Evolutionary conservation across 768 basidiomycete genomes (phyloP).

Genomic region (Coprinopsis cinerea): DNA sequence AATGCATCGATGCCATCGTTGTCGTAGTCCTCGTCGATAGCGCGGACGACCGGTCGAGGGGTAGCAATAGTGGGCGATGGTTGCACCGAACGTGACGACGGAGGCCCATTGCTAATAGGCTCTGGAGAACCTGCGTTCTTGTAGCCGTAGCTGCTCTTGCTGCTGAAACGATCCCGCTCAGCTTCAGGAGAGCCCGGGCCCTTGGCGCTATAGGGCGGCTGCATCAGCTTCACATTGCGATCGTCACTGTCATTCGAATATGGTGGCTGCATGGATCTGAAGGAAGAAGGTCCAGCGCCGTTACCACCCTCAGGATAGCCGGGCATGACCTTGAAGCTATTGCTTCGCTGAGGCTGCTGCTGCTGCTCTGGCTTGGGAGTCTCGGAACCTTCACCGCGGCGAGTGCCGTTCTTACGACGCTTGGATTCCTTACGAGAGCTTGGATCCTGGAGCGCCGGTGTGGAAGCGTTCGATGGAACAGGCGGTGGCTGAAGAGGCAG

Average conservation of each 20-base stretch:
- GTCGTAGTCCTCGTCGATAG: conserved; percentile 91
- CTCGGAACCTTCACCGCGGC: conserved; percentile 32
- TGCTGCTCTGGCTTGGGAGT: conserved; percentile 30
- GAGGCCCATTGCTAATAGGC: conserved; percentile 59
- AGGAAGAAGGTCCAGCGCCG: conserved; percentile 21
- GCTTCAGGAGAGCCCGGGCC: conserved; percentile 14
- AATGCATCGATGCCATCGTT: conserved; percentile 80
- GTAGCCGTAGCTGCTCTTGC: conserved; percentile 9
- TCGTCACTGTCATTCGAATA: conserved; percentile 11
- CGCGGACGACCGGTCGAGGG: conserved; percentile 55
- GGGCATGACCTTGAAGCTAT: conserved; percentile 14
- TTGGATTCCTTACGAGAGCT: conserved; percentile 12
- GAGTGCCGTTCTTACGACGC: conserved; percentile 35
- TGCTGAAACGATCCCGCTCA: not conserved
- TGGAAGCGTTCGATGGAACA: conserved; percentile 8
- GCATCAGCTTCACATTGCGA: conserved; percentile 16
- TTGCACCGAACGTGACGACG: conserved; percentile 60
- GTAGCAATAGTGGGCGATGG: conserved; percentile 65
- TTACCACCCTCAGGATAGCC: conserved; percentile 26
- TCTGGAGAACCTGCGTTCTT: conserved; percentile 52
- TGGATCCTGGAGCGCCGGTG: conserved; percentile 8
- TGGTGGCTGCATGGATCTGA: conserved; percentile 19
- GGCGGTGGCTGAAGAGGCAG: conserved; percentile 8
- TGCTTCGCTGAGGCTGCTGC: conserved; percentile 9
- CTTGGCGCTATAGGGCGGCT: conserved; percentile 5